phyloP scores from a whole-genome alignment of 345 rosid species.

The Litchi chinensis region DNA sequence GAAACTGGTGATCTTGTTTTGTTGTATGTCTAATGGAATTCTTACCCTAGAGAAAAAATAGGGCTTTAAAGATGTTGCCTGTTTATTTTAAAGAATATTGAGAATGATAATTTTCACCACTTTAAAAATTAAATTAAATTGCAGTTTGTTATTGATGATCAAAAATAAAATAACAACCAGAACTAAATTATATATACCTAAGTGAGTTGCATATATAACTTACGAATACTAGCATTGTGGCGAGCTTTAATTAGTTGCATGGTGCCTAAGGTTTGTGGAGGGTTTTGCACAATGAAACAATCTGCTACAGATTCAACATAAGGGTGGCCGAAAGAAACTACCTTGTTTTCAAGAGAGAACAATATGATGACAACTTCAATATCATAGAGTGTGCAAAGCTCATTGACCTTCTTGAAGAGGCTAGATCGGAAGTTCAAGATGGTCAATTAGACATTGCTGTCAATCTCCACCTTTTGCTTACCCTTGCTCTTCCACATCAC shows the following conservation, averaged over 20 bases:
- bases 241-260: slow-evolving; percentile 49
- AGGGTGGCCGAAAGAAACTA: slow-evolving; percentile 42
- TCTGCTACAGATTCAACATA: slow-evolving; percentile 12
- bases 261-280: slow-evolving; percentile 22
- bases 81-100: too few species aligned
- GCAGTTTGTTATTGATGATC: too few species aligned
- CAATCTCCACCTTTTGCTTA: slow-evolving; percentile 40
- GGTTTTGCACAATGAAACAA: slow-evolving; percentile 24
- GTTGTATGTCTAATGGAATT: too few species aligned
- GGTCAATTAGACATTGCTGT: slow-evolving; percentile 38
- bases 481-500: slow-evolving; percentile 34
- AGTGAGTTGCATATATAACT: slow-evolving; percentile 52
- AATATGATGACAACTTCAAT: slow-evolving; percentile 37
- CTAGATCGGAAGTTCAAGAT: not conserved
- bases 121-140: too few species aligned
- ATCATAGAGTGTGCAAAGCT: slow-evolving; percentile 43
- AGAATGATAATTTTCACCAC: too few species aligned
- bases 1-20: too few species aligned
- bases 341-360: slow-evolving; percentile 3
- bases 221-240: slow-evolving; percentile 37
- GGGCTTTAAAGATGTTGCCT: too few species aligned
- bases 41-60: too few species aligned
- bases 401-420: slow-evolving; percentile 48
- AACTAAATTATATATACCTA: slow-evolving; percentile 22
- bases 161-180: too few species aligned